Evolutionary conservation across 805 yeast genomes (phyloP).

Genomic region (Yarrowia yakushimensis): DNA sequence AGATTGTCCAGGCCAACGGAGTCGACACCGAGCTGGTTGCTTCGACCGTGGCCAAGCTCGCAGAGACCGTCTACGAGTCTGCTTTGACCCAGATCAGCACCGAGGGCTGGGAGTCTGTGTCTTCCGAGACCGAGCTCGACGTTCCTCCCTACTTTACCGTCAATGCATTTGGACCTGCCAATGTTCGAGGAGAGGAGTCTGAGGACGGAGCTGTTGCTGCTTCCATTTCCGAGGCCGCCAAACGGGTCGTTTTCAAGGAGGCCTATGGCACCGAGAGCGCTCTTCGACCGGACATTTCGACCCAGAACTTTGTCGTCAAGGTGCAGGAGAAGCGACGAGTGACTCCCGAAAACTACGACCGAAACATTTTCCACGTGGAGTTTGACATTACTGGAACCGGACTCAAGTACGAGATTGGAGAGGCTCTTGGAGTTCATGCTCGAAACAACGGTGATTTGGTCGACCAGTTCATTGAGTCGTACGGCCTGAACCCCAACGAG

Average conservation of each 20-base stretch:
- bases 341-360: conserved; percentile 83
- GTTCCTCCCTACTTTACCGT: conserved; percentile 25
- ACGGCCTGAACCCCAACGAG: conserved; percentile 67
- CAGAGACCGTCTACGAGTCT: conserved; percentile 34
- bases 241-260: conserved; percentile 75
- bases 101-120: conserved; percentile 39
- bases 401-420: conserved; percentile 87
- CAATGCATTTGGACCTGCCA: conserved; percentile 25
- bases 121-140: conserved; percentile 32
- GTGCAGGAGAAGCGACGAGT: conserved; percentile 90
- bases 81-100: conserved; percentile 38
- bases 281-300: conserved; percentile 87
- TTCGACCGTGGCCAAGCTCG: conserved; percentile 46
- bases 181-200: conserved; percentile 20
- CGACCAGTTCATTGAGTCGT: conserved; percentile 61
- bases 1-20: conserved; percentile 76
- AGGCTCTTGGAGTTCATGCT: conserved; percentile 94
- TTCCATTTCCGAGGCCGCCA: conserved; percentile 52
- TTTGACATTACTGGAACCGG: conserved; percentile 90
- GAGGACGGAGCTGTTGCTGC: conserved; percentile 43
- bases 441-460: conserved; percentile 69
- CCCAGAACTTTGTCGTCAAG: conserved; percentile 77
- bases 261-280: conserved; percentile 57
- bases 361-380: conserved; percentile 95
- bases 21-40: conserved; percentile 75